Percentiles rank a stretch among this genome's conserved stretches.
These are phyloP conservation scores for Rubroshorea leprosula DNA, from an alignment of 345 rosid species.

Conservation along the genomic window DNA sequence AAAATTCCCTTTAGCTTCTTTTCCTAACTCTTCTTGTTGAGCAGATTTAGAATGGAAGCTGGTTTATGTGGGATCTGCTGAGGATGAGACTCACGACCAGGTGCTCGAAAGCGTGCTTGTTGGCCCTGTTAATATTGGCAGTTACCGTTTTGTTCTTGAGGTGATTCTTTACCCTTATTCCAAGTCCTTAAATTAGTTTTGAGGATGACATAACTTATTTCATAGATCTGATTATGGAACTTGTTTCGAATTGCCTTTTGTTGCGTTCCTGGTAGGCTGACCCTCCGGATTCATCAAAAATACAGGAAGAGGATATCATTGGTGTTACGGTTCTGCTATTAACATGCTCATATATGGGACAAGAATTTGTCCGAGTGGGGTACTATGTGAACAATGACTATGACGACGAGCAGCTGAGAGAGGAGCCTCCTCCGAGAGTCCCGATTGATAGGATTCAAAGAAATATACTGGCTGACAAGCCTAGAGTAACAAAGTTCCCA, in stretches of 20 bases:
- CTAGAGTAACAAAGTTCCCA: slow-evolving; percentile 70
- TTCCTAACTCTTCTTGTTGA: not conserved
- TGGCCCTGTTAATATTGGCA: slow-evolving; percentile 63
- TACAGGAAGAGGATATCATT: slow-evolving; percentile 77
- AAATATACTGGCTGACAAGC: slow-evolving; percentile 62
- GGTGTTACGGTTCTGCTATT: slow-evolving; percentile 80
- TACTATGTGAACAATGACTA: slow-evolving; percentile 84
- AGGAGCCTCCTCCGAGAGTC: slow-evolving; percentile 62
- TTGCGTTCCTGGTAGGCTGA: slow-evolving; percentile 41
- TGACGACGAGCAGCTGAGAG: slow-evolving; percentile 60
- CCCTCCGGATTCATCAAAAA: slow-evolving; percentile 65
- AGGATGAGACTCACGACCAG: slow-evolving; percentile 66
- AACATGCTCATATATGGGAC: slow-evolving; percentile 85
- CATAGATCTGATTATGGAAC: not conserved
- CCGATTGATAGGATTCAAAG: slow-evolving; percentile 58
- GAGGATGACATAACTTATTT: not conserved
- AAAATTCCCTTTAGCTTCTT: too few species aligned
- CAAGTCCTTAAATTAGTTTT: not conserved
- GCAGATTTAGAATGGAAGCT: slow-evolving; percentile 71
- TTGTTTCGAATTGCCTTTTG: not conserved
- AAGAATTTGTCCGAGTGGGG: slow-evolving; percentile 81
- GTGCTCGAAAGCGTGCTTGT: slow-evolving; percentile 64
- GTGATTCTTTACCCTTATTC: slow-evolving; percentile 17
- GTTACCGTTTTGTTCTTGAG: slow-evolving; percentile 57
- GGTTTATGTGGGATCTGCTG: slow-evolving; percentile 74